Conservation (phyloP, 2,329 filamentous ascomycete genomes). For the Colletotrichum filicis region DNA sequence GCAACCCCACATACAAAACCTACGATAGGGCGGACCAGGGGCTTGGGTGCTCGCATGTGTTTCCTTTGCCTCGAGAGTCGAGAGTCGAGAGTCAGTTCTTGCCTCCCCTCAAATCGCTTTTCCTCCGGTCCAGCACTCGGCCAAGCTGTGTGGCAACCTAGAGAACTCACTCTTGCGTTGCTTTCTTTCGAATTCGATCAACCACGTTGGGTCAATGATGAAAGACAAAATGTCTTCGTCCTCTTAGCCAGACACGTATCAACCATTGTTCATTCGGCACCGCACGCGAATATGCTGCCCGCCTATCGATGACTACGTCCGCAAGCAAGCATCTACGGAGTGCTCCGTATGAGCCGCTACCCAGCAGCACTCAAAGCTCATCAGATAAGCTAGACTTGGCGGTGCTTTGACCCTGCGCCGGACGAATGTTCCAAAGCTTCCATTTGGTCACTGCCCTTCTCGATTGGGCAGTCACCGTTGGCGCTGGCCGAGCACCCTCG, state of each 20-base stretch:
- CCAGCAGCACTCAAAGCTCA: constrained; percentile 2
- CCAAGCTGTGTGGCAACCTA: background rate
- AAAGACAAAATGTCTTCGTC: background rate
- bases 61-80: constrained; percentile 15
- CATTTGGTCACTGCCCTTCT: constrained; percentile 25
- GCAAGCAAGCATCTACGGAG: constrained; percentile 2
- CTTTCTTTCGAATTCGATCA: background rate
- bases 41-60: constrained; percentile 21
- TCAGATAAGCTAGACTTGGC: constrained; percentile 30
- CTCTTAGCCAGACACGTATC: background rate
- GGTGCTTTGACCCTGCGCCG: constrained; percentile 24
- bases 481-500: constrained; percentile 2
- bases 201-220: background rate
- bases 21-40: constrained; percentile 34
- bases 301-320: background rate
- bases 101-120: background rate
- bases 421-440: constrained; percentile 35
- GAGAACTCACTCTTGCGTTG: background rate
- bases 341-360: background rate
- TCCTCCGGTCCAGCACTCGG: background rate
- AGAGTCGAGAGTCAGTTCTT: background rate
- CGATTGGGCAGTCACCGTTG: constrained; percentile 19
- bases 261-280: background rate
- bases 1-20: constrained; percentile 32
- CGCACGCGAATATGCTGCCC: background rate